Evolutionary conservation across 2,329 filamentous ascomycete species (phyloP).

Genomic region (Fusarium armeniacum): DNA sequence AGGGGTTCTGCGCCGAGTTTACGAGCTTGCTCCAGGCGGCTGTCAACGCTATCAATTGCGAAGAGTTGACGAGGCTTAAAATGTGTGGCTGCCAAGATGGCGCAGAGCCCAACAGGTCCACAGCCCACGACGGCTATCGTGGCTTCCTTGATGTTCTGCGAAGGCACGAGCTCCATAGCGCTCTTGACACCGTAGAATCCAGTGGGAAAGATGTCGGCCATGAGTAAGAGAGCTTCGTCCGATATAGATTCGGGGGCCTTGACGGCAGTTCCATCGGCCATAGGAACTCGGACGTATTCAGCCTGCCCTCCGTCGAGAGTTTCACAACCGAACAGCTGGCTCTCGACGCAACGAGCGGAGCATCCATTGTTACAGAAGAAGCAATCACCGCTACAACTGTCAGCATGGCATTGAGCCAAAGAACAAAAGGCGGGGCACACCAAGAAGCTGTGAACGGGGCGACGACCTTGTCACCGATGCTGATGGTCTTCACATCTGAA

Average conservation of each 20-base stretch:
- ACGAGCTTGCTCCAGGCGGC: constrained; percentile 79
- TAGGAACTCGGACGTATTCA: constrained; percentile 84
- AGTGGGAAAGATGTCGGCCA: constrained; percentile 94
- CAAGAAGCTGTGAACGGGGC: constrained; percentile 87
- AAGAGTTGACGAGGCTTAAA: constrained; percentile 81
- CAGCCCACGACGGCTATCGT: constrained; percentile 87
- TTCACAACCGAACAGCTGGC: constrained; percentile 77
- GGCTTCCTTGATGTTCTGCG: constrained; percentile 59
- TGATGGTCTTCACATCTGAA: constrained; percentile 74
- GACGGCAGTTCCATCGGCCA: constrained; percentile 84
- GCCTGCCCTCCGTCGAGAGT: constrained; percentile 83
- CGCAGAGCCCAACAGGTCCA: constrained; percentile 87
- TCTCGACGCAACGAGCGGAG: constrained; percentile 81
- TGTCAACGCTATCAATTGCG: constrained; percentile 83
- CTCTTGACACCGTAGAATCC: constrained; percentile 87
- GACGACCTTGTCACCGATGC: constrained; percentile 83
- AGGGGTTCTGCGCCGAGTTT: constrained; percentile 84
- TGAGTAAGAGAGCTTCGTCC: constrained; percentile 82
- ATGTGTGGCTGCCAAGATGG: constrained; percentile 81
- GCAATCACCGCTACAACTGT: constrained; percentile 66
- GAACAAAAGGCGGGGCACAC: constrained; percentile 58
- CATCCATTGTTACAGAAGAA: constrained; percentile 86
- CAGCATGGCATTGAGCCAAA: neutral
- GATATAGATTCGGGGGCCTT: constrained; percentile 77
- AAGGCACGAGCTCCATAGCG: constrained; percentile 74